Conservation (phyloP, 352 stramenopile genomes). For the Lagenidium giganteum region DNA sequence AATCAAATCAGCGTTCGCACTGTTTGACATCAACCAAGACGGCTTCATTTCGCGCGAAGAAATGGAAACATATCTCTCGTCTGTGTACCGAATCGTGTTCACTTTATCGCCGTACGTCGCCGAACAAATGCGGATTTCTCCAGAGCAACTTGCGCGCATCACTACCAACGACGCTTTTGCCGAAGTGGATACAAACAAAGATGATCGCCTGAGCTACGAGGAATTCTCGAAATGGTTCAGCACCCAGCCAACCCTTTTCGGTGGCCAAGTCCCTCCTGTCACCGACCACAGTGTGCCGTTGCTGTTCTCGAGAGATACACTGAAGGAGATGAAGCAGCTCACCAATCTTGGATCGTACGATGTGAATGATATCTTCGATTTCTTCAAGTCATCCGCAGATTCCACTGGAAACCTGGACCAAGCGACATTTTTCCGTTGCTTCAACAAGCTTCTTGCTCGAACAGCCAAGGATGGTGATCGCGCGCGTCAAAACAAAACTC, state of each 20-base stretch:
- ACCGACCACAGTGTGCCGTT: slow-evolving; percentile 11
- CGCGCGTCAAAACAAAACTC: slow-evolving; percentile 33
- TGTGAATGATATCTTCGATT: slow-evolving; percentile 85
- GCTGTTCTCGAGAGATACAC: slow-evolving; percentile 29
- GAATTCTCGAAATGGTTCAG: slow-evolving; percentile 87
- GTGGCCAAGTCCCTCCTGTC: neutral
- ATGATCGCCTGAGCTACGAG: slow-evolving; percentile 65
- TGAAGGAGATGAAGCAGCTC: slow-evolving; percentile 75
- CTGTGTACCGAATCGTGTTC: slow-evolving; percentile 81
- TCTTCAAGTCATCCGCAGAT: slow-evolving; percentile 73
- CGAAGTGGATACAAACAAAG: slow-evolving; percentile 49
- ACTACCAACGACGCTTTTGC: slow-evolving; percentile 69
- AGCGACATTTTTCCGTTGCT: slow-evolving; percentile 74
- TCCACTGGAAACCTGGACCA: slow-evolving; percentile 53
- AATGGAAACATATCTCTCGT: slow-evolving; percentile 84
- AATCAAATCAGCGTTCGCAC: slow-evolving; percentile 68
- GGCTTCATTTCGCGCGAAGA: slow-evolving; percentile 77
- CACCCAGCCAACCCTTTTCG: slow-evolving; percentile 19
- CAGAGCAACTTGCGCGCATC: slow-evolving; percentile 63
- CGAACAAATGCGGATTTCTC: slow-evolving; percentile 43
- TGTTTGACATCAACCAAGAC: slow-evolving; percentile 88
- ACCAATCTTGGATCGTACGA: slow-evolving; percentile 79
- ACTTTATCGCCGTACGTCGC: slow-evolving; percentile 44
- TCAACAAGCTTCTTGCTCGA: slow-evolving; percentile 72
- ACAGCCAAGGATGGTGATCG: slow-evolving; percentile 26